These are phyloP conservation scores for Tulasnella sp. DNA, from an alignment of 768 basidiomycete species.

Conservation along the genomic window DNA sequence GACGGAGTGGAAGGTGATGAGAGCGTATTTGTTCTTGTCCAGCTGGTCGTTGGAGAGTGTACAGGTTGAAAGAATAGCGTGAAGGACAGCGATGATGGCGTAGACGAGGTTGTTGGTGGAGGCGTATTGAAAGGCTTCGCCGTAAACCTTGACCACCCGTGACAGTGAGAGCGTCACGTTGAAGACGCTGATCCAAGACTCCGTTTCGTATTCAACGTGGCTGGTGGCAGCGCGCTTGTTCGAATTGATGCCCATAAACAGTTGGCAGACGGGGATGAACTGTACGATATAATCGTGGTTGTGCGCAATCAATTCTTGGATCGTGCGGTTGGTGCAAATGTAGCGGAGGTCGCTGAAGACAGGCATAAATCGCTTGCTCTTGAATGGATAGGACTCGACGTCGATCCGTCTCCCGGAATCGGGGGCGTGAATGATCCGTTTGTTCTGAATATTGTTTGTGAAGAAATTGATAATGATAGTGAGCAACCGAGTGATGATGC, in stretches of 20 bases:
- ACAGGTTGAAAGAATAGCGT: constrained; percentile 64
- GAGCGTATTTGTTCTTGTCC: constrained; percentile 56
- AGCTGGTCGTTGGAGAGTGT: constrained; percentile 59
- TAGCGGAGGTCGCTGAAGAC: constrained; percentile 87
- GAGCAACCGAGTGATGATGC: constrained; percentile 67
- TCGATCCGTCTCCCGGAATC: constrained; percentile 42
- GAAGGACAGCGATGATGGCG: constrained; percentile 61
- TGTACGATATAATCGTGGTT: constrained; percentile 58
- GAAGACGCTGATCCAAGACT: constrained; percentile 95
- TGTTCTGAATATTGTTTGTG: constrained; percentile 76
- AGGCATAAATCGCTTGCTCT: constrained; percentile 92
- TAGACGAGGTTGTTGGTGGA: constrained; percentile 50
- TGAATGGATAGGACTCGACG: constrained; percentile 80
- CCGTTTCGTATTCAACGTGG: constrained; percentile 94
- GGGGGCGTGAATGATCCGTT: constrained; percentile 47
- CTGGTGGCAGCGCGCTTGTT: constrained; percentile 71
- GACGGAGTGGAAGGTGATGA: constrained; percentile 57
- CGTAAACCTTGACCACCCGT: constrained; percentile 81
- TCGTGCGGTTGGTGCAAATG: constrained; percentile 69
- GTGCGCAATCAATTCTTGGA: constrained; percentile 68
- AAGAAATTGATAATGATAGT: constrained; percentile 86
- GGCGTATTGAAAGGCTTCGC: constrained; percentile 65
- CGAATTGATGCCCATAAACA: constrained; percentile 92
- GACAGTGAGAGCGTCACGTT: constrained; percentile 87
- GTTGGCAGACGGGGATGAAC: constrained; percentile 67